phyloP scores from a whole-genome alignment of 257 asterid species.

The Pogostemon cablin region DNA sequence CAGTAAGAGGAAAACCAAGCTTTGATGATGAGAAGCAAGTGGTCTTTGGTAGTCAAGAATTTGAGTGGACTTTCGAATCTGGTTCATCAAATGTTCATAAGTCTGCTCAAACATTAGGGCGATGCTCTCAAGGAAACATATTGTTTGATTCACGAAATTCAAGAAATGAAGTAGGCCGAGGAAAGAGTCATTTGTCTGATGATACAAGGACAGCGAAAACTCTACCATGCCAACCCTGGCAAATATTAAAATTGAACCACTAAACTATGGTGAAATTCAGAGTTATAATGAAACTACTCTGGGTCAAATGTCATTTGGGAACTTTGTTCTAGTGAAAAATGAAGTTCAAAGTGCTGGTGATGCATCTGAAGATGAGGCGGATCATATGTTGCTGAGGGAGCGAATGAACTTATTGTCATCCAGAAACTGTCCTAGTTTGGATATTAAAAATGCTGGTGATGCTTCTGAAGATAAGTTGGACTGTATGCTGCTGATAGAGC shows the following conservation, averaged over 20 bases:
- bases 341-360: conserved; percentile 47
- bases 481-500: conserved; percentile 62
- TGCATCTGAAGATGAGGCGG: conserved; percentile 57
- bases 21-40: conserved; percentile 28
- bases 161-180: conserved; percentile 35
- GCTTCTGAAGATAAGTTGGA: conserved; percentile 62
- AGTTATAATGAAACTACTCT: conserved; percentile 30
- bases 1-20: conserved; percentile 32
- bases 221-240: conserved; percentile 31
- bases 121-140: conserved; percentile 26
- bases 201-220: conserved; percentile 27
- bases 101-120: conserved; percentile 25
- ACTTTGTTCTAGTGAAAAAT: conserved; percentile 44
- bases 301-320: conserved; percentile 35
- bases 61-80: conserved; percentile 31
- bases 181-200: conserved; percentile 32
- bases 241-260: conserved; percentile 55
- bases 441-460: conserved; percentile 33
- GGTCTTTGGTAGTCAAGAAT: conserved; percentile 32
- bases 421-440: conserved; percentile 37
- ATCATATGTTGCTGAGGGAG: conserved; percentile 66
- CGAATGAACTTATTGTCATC: conserved; percentile 62
- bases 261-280: conserved; percentile 34
- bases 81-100: conserved; percentile 31
- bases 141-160: conserved; percentile 24